These are phyloP conservation scores for Thermochaetoides thermophila DNA, from an alignment of 495 filamentous ascomycete species.

Conservation along the genomic window DNA sequence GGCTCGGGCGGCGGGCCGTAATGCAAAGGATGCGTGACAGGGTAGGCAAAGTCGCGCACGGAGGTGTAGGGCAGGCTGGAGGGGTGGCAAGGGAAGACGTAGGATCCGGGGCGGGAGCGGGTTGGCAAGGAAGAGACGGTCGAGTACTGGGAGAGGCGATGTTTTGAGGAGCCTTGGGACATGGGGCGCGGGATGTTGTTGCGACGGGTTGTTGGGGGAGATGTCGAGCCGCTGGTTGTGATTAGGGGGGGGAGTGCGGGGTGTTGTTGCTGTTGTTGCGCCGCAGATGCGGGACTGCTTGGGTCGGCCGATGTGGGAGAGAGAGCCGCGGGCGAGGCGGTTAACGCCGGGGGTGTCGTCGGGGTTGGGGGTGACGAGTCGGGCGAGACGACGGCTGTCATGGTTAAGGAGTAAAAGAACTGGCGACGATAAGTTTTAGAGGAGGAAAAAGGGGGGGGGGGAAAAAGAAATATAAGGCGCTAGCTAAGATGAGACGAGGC, in stretches of 20 bases:
- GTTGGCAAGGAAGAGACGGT: slow-evolving; percentile 53
- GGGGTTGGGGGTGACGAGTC: slow-evolving; percentile 39
- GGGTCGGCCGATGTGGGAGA: slow-evolving; percentile 37
- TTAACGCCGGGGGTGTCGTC: slow-evolving; percentile 15
- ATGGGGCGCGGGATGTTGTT: slow-evolving; percentile 48
- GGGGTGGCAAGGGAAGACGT: slow-evolving; percentile 69
- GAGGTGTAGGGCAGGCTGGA: slow-evolving; percentile 78
- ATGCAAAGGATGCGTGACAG: slow-evolving; percentile 66
- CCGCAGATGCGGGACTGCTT: too few relatives aligned
- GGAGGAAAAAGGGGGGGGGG: neutral
- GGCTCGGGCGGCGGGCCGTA: slow-evolving; percentile 78
- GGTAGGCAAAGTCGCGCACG: slow-evolving; percentile 94
- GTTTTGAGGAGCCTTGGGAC: slow-evolving; percentile 55
- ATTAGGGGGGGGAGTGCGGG: slow-evolving; percentile 49
- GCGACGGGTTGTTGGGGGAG: slow-evolving; percentile 38
- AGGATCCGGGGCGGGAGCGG: slow-evolving; percentile 61
- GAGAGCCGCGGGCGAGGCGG: slow-evolving; percentile 40
- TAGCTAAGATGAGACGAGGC: too few relatives aligned
- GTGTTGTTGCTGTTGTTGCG: slow-evolving; percentile 36
- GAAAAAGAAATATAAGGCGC: slow-evolving; percentile 4
- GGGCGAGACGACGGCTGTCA: slow-evolving; percentile 46
- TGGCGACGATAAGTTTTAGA: neutral
- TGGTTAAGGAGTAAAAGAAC: slow-evolving; percentile 11
- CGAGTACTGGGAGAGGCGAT: slow-evolving; percentile 50
- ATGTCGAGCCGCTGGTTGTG: too few relatives aligned